phyloP scores from a whole-genome alignment of 805 yeast species.

The Cyberlindnera galapagoensis region DNA sequence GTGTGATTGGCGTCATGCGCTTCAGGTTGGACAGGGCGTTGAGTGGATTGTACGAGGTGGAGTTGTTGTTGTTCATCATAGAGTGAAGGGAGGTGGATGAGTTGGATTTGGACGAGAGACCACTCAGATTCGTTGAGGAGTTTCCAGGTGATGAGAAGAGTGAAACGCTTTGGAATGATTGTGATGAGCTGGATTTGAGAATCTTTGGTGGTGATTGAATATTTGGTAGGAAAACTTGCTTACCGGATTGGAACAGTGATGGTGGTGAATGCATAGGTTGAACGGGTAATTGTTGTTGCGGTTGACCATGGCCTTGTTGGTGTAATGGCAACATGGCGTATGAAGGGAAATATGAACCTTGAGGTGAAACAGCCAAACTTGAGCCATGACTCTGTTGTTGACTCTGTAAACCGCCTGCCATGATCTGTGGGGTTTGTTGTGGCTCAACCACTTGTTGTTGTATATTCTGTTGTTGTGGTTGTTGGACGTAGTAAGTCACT shows the following conservation, averaged over 20 bases:
- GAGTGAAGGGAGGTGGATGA: slow-evolving; percentile 24
- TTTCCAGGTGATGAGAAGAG: slow-evolving; percentile 19
- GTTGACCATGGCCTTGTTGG: slow-evolving; percentile 1
- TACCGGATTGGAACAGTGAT: slow-evolving; percentile 13
- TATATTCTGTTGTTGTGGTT: slow-evolving; percentile 8
- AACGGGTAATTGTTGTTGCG: slow-evolving; percentile 12
- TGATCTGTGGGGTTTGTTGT: too few relatives aligned
- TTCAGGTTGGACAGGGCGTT: slow-evolving; percentile 21
- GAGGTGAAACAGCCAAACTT: too few relatives aligned
- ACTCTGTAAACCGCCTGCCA: too few relatives aligned
- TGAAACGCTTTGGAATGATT: slow-evolving; percentile 21
- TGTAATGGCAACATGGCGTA: background rate
- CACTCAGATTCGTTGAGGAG: slow-evolving; percentile 22
- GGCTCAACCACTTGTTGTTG: too few relatives aligned
- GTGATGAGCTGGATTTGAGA: slow-evolving; percentile 19
- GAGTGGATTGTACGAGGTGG: slow-evolving; percentile 12
- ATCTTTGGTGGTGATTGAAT: slow-evolving; percentile 26
- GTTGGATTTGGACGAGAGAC: slow-evolving; percentile 22
- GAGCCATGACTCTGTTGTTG: too few relatives aligned
- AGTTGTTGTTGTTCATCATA: slow-evolving; percentile 6
- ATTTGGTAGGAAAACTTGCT: slow-evolving; percentile 21
- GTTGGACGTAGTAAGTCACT: slow-evolving; percentile 22
- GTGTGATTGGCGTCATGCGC: slow-evolving; percentile 37
- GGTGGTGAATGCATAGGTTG: slow-evolving; percentile 10
- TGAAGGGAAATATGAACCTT: slow-evolving; percentile 1